Conservation (phyloP, 257 asterid genomes). For the Salvia hispanica region DNA sequence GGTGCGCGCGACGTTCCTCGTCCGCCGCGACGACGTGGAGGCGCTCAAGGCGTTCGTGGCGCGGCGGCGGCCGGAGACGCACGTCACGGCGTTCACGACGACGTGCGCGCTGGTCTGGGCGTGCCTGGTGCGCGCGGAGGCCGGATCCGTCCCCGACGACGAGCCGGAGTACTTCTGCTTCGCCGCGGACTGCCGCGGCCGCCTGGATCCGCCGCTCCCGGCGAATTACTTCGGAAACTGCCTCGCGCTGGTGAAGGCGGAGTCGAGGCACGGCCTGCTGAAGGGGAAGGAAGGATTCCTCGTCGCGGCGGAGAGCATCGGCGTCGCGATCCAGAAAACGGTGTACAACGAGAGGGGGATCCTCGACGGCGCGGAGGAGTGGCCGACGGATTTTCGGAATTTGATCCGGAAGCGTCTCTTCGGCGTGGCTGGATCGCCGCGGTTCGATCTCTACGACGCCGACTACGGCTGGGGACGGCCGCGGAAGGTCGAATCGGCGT, state of each 20-base stretch:
- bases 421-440: constrained; percentile 33
- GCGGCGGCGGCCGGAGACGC: constrained; percentile 29
- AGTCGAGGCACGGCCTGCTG: constrained; percentile 25
- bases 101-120: constrained; percentile 42
- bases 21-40: constrained; percentile 33
- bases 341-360: constrained; percentile 37
- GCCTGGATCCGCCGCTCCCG: constrained; percentile 41
- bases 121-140: constrained; percentile 36
- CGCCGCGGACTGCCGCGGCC: constrained; percentile 44
- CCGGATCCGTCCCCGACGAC: constrained; percentile 27
- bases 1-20: constrained; percentile 41
- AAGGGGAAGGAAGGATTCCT: constrained; percentile 35
- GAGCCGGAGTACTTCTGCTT: constrained; percentile 37
- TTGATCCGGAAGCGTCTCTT: constrained; percentile 20
- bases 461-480: constrained; percentile 44
- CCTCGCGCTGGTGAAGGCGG: constrained; percentile 29
- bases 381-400: constrained; percentile 37
- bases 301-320: constrained; percentile 35
- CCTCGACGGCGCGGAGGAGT: constrained; percentile 34
- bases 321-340: constrained; percentile 30
- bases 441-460: constrained; percentile 38
- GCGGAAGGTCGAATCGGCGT: constrained; percentile 35
- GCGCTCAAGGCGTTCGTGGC: constrained; percentile 31
- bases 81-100: constrained; percentile 41
- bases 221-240: constrained; percentile 41